Conservation (phyloP, 208 protist genomes). For the Acanthamoeba sp. region DNA sequence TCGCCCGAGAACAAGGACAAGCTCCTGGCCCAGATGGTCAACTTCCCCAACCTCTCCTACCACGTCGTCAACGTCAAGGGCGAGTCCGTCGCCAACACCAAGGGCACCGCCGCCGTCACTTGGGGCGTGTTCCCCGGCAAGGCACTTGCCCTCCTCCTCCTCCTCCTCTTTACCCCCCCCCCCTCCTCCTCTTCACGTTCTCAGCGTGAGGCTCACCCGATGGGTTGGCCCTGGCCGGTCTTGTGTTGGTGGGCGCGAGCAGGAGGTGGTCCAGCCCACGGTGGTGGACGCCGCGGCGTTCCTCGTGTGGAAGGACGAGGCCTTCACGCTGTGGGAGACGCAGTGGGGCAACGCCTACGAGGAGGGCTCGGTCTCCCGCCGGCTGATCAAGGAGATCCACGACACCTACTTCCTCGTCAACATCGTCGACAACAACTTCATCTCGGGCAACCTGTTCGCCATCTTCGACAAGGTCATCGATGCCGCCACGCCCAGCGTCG, state of each 20-base stretch:
- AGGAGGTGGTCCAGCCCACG: slow-evolving; percentile 91
- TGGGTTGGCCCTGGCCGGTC: too few species aligned
- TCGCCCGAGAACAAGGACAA: slow-evolving; percentile 78
- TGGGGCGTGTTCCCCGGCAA: slow-evolving; percentile 92
- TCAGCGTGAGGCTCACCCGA: too few species aligned
- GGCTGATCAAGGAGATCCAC: slow-evolving; percentile 78
- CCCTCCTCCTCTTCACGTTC: neutral
- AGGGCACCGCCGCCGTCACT: slow-evolving; percentile 86
- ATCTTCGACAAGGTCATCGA: slow-evolving; percentile 74
- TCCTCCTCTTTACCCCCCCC: neutral
- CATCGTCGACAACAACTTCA: slow-evolving; percentile 91
- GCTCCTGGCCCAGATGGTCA: slow-evolving; percentile 78
- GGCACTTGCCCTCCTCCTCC: neutral
- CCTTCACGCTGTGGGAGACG: slow-evolving; percentile 88
- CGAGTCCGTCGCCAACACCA: slow-evolving; percentile 78
- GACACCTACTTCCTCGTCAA: slow-evolving; percentile 88
- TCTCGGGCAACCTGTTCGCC: slow-evolving; percentile 86
- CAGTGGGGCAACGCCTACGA: slow-evolving; percentile 86
- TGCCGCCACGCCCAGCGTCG: neutral
- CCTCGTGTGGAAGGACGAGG: slow-evolving; percentile 89
- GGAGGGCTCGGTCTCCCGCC: slow-evolving; percentile 40
- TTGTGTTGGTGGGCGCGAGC: neutral
- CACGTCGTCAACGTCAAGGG: slow-evolving; percentile 85
- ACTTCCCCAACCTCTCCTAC: slow-evolving; percentile 85
- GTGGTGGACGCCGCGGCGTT: slow-evolving; percentile 89